phyloP scores from a whole-genome alignment of 139 green algal genomes.

The Coccomyxa sp. region DNA sequence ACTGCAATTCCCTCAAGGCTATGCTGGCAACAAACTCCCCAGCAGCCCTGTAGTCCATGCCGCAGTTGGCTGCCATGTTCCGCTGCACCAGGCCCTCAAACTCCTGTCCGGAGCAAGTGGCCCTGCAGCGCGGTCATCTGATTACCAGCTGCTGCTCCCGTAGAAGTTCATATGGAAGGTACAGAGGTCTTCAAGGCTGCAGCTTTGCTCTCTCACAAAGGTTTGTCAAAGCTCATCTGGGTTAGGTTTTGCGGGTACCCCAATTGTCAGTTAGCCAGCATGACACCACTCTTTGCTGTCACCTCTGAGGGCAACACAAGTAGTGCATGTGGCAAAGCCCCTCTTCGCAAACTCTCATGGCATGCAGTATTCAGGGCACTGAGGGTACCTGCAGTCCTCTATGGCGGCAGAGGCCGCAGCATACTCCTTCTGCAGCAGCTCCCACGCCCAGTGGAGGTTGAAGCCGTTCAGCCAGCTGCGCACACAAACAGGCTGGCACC shows the following conservation, averaged over 20 bases:
- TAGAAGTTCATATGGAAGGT: too few species aligned
- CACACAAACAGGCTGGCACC: too few species aligned
- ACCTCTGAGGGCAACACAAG: too few species aligned
- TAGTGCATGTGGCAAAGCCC: too few species aligned
- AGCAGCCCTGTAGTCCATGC: slow-evolving; percentile 38
- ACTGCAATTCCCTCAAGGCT: neutral
- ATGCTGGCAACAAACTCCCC: slow-evolving; percentile 31
- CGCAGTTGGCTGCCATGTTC: slow-evolving; percentile 56
- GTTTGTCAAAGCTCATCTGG: too few species aligned
- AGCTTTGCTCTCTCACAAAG: too few species aligned
- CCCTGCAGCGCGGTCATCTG: neutral
- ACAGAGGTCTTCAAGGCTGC: too few species aligned
- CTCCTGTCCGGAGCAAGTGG: slow-evolving; percentile 28
- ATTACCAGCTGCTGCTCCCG: too few species aligned
- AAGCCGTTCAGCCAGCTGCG: slow-evolving; percentile 70
- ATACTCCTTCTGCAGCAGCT: slow-evolving; percentile 40
- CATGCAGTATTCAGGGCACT: neutral
- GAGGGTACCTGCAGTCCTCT: slow-evolving; percentile 55
- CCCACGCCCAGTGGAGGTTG: slow-evolving; percentile 54
- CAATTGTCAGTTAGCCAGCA: too few species aligned
- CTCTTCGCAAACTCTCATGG: too few species aligned
- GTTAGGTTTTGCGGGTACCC: too few species aligned
- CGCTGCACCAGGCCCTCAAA: slow-evolving; percentile 70
- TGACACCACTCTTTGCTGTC: too few species aligned
- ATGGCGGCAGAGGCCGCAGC: slow-evolving; percentile 46